phyloP scores from a whole-genome alignment of 345 rosid species.

The Eucalyptus victrix region DNA sequence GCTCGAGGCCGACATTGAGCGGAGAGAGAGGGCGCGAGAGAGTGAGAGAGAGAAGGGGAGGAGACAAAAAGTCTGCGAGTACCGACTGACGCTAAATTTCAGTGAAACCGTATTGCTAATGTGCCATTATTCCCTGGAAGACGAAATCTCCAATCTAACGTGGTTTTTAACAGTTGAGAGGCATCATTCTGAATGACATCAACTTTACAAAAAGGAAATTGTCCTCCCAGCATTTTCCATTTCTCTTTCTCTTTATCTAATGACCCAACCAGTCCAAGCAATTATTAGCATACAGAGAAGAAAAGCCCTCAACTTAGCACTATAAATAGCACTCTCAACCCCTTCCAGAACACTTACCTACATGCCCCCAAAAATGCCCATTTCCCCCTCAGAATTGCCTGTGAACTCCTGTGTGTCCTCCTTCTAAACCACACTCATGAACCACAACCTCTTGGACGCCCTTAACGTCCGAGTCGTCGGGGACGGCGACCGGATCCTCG shows the following conservation, averaged over 20 bases:
- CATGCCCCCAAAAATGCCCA: neutral
- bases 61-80: neutral
- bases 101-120: neutral
- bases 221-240: neutral
- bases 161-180: neutral
- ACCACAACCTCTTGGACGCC: constrained; percentile 40
- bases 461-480: constrained; percentile 67
- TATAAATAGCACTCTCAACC: neutral
- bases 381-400: neutral
- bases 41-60: neutral
- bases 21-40: neutral
- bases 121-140: neutral
- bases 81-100: neutral
- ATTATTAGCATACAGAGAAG: neutral
- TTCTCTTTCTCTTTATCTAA: neutral
- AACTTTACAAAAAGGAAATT: neutral
- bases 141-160: neutral
- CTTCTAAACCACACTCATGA: constrained; percentile 9
- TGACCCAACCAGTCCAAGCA: neutral
- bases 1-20: neutral
- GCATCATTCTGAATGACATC: neutral
- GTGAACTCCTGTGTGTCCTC: neutral
- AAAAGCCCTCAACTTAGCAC: neutral
- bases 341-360: neutral
- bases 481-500: constrained; percentile 47